A percentile compares a stretch with the other conserved stretches of the same genome.
Conservation (phyloP, 805 yeast genomes). For the Sugiyamaella smithiae region DNA sequence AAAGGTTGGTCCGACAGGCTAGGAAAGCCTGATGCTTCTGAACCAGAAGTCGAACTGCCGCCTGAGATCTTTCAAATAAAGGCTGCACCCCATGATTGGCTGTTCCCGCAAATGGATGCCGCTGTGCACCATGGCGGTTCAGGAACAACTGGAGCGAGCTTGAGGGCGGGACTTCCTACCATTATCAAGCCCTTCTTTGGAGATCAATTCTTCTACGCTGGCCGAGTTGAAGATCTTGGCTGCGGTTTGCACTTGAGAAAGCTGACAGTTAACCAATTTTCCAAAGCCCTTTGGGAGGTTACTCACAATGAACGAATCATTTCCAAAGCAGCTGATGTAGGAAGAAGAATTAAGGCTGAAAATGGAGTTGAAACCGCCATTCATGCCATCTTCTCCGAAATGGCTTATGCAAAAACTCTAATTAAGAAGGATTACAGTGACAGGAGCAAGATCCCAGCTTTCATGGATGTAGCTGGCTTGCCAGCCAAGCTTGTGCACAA, state of each 20-base stretch:
- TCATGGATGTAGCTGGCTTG: constrained; percentile 10
- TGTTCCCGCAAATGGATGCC: constrained; percentile 83
- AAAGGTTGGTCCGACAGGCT: constrained; percentile 93
- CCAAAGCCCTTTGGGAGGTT: constrained; percentile 67
- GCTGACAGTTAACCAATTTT: constrained; percentile 58
- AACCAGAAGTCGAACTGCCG: constrained; percentile 53
- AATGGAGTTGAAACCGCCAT: constrained; percentile 79
- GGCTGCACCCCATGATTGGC: constrained; percentile 88
- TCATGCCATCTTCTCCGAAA: constrained; percentile 68
- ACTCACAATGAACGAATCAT: constrained; percentile 64
- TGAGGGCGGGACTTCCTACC: constrained; percentile 84
- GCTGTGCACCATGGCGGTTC: constrained; percentile 98
- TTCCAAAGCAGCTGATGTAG: constrained; percentile 62
- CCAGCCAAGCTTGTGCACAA: constrained; percentile 4
- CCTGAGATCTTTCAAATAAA: constrained; percentile 66
- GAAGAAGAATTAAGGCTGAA: constrained; percentile 64
- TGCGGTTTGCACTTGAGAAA: constrained; percentile 72
- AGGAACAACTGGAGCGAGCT: constrained; percentile 91
- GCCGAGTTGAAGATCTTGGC: constrained; percentile 83
- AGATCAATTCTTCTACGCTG: constrained; percentile 90
- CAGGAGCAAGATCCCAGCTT: constrained; percentile 2
- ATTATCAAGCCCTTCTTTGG: constrained; percentile 94
- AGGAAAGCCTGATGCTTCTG: constrained; percentile 38
- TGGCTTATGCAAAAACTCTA: constrained; percentile 67
- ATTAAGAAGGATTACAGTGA: constrained; percentile 19